Conservation (phyloP, 352 stramenopile species). For the Globisporangium acanthophoron region DNA sequence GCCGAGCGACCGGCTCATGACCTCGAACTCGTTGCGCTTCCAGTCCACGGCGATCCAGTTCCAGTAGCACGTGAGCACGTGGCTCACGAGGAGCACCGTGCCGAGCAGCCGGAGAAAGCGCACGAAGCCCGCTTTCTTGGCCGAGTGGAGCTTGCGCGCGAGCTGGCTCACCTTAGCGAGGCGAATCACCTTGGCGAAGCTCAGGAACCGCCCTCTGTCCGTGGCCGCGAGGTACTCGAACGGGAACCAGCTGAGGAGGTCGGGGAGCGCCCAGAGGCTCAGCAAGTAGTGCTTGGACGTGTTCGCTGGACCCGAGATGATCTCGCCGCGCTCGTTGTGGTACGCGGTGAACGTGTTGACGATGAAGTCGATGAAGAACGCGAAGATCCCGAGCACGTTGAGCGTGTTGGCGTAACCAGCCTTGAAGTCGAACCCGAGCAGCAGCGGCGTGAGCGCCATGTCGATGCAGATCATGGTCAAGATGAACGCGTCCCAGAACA, state of each 20-base stretch:
- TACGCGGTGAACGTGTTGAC: constrained; percentile 54
- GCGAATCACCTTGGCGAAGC: constrained; percentile 57
- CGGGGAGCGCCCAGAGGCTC: constrained; percentile 46
- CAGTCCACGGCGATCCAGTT: constrained; percentile 46
- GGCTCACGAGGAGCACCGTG: constrained; percentile 48
- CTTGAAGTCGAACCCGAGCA: constrained; percentile 40
- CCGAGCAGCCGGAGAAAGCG: constrained; percentile 45
- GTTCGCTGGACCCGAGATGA: constrained; percentile 37
- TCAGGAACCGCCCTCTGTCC: constrained; percentile 40
- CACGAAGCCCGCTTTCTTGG: constrained; percentile 62
- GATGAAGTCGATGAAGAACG: constrained; percentile 56
- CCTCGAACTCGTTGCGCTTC: constrained; percentile 28
- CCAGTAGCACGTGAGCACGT: constrained; percentile 60
- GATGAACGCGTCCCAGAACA: constrained; percentile 49
- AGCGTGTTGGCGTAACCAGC: constrained; percentile 18
- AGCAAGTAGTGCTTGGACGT: constrained; percentile 47
- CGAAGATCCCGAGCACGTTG: constrained; percentile 30
- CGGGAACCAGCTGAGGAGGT: constrained; percentile 69
- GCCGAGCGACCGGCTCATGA: constrained; percentile 15
- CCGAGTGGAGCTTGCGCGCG: constrained; percentile 42
- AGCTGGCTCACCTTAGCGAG: constrained; percentile 68
- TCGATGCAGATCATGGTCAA: constrained; percentile 51
- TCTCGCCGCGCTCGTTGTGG: constrained; percentile 34
- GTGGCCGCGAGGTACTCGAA: constrained; percentile 39
- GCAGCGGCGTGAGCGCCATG: constrained; percentile 44